Conservation (phyloP, 2,329 filamentous ascomycete genomes). For the Fusarium oligoseptatum region DNA sequence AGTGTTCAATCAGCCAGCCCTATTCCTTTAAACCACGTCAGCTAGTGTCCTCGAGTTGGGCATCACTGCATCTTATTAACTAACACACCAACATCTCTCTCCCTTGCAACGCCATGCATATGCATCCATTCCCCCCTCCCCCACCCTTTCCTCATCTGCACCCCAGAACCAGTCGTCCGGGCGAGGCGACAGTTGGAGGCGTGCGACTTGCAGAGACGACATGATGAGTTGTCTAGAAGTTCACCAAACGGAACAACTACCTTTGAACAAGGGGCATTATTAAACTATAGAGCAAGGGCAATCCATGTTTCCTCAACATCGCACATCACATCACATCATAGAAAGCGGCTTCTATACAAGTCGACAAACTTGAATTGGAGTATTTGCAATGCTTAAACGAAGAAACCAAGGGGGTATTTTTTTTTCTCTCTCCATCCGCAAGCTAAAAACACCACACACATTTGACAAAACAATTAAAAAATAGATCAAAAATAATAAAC, state of each 20-base stretch:
- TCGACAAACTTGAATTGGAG: constrained; percentile 32
- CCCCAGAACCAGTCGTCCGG: constrained; percentile 38
- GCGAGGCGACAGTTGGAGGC: constrained; percentile 16
- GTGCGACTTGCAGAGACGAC: constrained; percentile 9
- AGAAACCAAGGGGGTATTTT: constrained; percentile 42
- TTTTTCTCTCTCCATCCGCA: constrained; percentile 36
- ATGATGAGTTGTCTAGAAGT: background rate
- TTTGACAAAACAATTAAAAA: constrained; percentile 20
- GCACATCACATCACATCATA: constrained; percentile 19
- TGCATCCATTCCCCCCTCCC: constrained; percentile 10
- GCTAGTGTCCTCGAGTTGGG: constrained; percentile 39
- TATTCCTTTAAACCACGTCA: constrained; percentile 27
- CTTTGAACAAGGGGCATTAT: constrained; percentile 6
- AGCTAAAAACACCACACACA: constrained; percentile 32
- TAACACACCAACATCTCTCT: background rate
- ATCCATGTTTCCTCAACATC: constrained; percentile 21
- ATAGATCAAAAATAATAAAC: constrained; percentile 16
- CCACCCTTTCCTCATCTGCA: constrained; percentile 3
- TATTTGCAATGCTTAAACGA: constrained; percentile 34
- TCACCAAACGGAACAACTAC: constrained; percentile 8
- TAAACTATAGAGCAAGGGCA: constrained; percentile 12
- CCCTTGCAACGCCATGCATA: constrained; percentile 16
- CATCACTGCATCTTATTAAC: constrained; percentile 42
- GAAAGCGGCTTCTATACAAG: constrained; percentile 8
- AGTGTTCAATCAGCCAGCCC: constrained; percentile 13